Conservation (phyloP, 2,329 filamentous ascomycete genomes). For the Geosmithia putterillii region DNA sequence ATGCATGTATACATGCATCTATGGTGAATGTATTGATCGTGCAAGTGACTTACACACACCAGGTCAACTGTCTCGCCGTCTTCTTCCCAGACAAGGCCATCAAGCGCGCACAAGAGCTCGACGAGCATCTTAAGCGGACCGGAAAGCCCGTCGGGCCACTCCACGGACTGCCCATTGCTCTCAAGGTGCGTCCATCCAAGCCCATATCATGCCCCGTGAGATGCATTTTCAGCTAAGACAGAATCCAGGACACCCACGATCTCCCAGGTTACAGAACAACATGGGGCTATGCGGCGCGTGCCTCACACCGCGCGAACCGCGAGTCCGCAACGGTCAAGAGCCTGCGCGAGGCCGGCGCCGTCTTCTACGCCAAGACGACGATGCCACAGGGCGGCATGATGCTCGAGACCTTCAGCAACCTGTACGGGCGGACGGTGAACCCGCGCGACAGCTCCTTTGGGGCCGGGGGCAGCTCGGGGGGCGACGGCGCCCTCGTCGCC, state of each 20-base stretch:
- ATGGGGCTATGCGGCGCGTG: constrained; percentile 50
- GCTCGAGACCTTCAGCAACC: constrained; percentile 53
- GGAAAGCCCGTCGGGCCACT: constrained; percentile 45
- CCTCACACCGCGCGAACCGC: constrained; percentile 38
- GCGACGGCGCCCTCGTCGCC: constrained; percentile 50
- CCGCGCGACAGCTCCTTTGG: constrained; percentile 47
- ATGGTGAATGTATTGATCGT: background rate
- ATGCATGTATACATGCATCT: no score
- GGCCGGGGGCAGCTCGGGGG: constrained; percentile 54
- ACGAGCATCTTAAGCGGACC: constrained; percentile 34
- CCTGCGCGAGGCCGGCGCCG: constrained; percentile 33
- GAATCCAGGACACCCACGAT: constrained; percentile 49
- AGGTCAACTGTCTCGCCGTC: background rate
- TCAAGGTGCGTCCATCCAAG: constrained; percentile 35
- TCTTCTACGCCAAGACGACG: constrained; percentile 46
- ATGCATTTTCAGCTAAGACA: constrained; percentile 22
- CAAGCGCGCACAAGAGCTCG: constrained; percentile 9
- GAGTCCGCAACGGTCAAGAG: constrained; percentile 28
- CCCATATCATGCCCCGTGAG: background rate
- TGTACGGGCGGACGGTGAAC: constrained; percentile 50
- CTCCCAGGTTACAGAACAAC: constrained; percentile 46
- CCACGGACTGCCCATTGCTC: constrained; percentile 50
- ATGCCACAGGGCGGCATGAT: constrained; percentile 57
- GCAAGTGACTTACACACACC: background rate
- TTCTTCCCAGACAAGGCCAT: background rate